phyloP scores from a whole-genome alignment of 176 grass and related monocot species.

The Zoysia pacifica region DNA sequence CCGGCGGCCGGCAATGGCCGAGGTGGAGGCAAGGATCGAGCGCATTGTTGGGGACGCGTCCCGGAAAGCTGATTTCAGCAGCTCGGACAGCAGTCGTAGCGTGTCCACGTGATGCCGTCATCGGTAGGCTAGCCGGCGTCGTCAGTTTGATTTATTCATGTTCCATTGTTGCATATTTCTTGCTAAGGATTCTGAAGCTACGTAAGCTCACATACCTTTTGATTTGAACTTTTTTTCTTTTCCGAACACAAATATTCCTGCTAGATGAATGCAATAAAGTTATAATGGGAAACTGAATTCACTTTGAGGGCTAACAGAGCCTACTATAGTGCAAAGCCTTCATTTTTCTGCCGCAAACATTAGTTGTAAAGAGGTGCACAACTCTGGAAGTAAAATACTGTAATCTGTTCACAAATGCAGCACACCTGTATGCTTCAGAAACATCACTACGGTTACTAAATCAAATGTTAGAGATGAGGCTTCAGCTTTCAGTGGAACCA shows the following conservation, averaged over 20 bases:
- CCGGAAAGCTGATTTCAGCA: slow-evolving; percentile 44
- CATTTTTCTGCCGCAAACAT: too few species aligned
- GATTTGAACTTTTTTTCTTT: slow-evolving; percentile 18
- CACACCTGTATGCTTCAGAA: too few species aligned
- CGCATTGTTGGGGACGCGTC: slow-evolving; percentile 46
- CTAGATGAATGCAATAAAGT: slow-evolving; percentile 34
- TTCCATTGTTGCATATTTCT: background rate
- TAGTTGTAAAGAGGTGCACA: too few species aligned
- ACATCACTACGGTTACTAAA: too few species aligned
- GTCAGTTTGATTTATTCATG: slow-evolving; percentile 13
- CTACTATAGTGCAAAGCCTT: too few species aligned
- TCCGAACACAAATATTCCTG: background rate
- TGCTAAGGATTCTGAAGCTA: slow-evolving; percentile 23
- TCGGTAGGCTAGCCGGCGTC: background rate
- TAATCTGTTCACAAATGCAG: too few species aligned
- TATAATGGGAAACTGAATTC: slow-evolving; percentile 5
- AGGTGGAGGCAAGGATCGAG: slow-evolving; percentile 57
- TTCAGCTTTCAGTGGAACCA: background rate
- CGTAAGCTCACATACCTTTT: slow-evolving; percentile 18
- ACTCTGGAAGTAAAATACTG: too few species aligned
- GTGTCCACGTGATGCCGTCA: slow-evolving; percentile 29
- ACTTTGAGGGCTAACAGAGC: background rate
- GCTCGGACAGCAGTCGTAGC: slow-evolving; percentile 44
- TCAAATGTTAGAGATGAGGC: background rate
- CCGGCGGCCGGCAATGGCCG: slow-evolving; percentile 51